Evolutionary conservation across 768 basidiomycete species (phyloP).

Genomic region (Amylocystis lapponica): DNA sequence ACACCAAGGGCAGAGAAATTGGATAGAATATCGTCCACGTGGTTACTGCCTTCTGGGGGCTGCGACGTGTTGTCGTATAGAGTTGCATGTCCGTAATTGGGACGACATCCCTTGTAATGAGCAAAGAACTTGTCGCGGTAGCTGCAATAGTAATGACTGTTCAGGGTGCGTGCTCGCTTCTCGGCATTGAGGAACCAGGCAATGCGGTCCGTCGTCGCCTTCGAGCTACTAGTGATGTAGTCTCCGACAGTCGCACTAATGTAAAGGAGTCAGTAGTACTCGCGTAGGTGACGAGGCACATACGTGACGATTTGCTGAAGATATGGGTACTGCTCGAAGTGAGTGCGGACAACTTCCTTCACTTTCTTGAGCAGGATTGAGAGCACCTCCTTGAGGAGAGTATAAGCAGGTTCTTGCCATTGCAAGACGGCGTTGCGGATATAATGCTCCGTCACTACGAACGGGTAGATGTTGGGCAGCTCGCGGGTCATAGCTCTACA

Average conservation of each 20-base stretch:
- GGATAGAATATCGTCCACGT: slow-evolving; percentile 30
- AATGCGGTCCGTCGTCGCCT: slow-evolving; percentile 35
- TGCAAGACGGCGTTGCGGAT: slow-evolving; percentile 10
- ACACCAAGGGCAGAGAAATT: slow-evolving; percentile 28
- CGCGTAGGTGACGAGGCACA: slow-evolving; percentile 1
- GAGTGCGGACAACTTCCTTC: slow-evolving; percentile 7
- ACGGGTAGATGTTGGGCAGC: slow-evolving; percentile 59
- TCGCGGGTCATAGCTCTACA: slow-evolving; percentile 63
- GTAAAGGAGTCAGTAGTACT: not conserved
- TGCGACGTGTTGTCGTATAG: slow-evolving; percentile 4
- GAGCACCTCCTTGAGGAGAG: slow-evolving; percentile 14
- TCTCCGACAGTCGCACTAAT: slow-evolving; percentile 44
- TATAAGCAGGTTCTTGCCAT: slow-evolving; percentile 15
- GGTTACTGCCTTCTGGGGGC: slow-evolving; percentile 25
- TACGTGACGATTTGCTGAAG: slow-evolving; percentile 15
- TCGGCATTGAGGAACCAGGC: slow-evolving; percentile 47
- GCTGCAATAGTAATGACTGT: slow-evolving; percentile 17
- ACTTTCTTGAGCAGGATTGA: slow-evolving; percentile 12
- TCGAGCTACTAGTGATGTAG: slow-evolving; percentile 40
- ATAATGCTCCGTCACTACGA: slow-evolving; percentile 23
- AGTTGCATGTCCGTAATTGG: not conserved
- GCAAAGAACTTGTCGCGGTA: slow-evolving; percentile 43
- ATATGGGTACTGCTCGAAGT: slow-evolving; percentile 18
- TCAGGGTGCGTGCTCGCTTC: slow-evolving; percentile 20
- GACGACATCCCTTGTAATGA: slow-evolving; percentile 36